phyloP scores from a whole-genome alignment of 2,329 filamentous ascomycete species.

The Plenodomus tracheiphilus region DNA sequence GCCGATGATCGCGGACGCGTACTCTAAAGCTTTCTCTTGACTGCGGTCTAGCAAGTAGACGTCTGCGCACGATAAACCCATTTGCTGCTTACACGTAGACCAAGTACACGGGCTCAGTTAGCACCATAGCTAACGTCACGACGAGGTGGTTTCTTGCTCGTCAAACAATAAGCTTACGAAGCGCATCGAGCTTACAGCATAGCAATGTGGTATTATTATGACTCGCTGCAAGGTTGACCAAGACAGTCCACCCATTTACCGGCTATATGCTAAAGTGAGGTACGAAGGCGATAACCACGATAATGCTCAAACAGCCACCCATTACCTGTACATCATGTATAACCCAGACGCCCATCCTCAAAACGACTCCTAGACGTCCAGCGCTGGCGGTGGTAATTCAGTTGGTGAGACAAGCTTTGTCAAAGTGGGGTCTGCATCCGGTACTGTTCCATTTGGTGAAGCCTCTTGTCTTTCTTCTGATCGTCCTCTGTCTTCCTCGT shows the following conservation, averaged over 20 bases:
- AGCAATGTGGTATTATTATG: background rate
- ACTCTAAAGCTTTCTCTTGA: no score
- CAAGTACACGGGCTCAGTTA: no score
- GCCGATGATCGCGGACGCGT: no score
- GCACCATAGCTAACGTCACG: no score
- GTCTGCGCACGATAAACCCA: no score
- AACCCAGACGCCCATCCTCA: background rate
- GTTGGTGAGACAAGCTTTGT: conserved; percentile 8
- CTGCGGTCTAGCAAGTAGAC: no score
- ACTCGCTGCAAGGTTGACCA: background rate
- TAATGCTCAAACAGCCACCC: conserved; percentile 5
- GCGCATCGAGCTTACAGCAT: background rate
- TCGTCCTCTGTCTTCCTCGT: conserved; percentile 20
- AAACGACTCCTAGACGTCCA: conserved; percentile 9
- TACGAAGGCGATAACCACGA: background rate
- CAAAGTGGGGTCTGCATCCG: conserved; percentile 5
- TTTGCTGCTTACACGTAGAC: no score
- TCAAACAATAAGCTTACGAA: no score
- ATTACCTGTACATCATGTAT: background rate
- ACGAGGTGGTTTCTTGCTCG: no score
- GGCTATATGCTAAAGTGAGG: background rate
- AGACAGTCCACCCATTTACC: background rate
- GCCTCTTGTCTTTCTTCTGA: conserved; percentile 19
- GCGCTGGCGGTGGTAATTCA: conserved; percentile 11
- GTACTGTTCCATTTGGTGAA: conserved; percentile 1